Evolutionary conservation across 495 filamentous ascomycete genomes (phyloP), one percentile per base, ranked within the genome.

Genomic region (Daldinia childiae): DNA sequence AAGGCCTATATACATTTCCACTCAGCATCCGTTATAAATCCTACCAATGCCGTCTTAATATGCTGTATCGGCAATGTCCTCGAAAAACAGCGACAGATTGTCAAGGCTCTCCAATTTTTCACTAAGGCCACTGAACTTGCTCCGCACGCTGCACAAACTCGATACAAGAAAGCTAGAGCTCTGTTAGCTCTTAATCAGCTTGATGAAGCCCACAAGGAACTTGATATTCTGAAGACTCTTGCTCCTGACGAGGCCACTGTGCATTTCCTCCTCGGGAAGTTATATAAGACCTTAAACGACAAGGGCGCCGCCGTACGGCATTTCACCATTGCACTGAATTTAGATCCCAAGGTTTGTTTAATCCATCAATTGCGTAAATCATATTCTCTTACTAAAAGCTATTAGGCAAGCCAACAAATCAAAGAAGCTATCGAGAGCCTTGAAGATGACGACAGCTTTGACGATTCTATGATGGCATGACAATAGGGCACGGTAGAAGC

Each of bases 211-310:
- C 80, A 95, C 41, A 81, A 83, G 26, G 95, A 99, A 75, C 82
- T 99, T 52, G 87, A 90, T 78, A 84, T 94, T 11, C 81, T 98
- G 64, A 93, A 95, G 77, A 93, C 97, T 65, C 84, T 96, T 60
- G 94, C 93, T 36, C 95, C 96, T 1, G 93, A 99, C 74, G 94
- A 97, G 76, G 93, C 96, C 21, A 97, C 93, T 73, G 95, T 99
- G 27, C 95, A 97, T 78, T 99, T 95, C 81, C 84, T 94, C 39
- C 86, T 98, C 3, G 95, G 94, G 12, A 93, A 90, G 78, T 80
- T 96, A 64, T 94, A 96, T 79, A 97, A 96, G 82, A 85, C 82
- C 68, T 71, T 97, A 63, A 87, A 87, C 56, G 90, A 97, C 73
- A 95, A 92, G 79, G 87, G 86, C 68, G 85, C 87, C 66, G 93